These are phyloP conservation scores for Bipolaris cookei DNA, from an alignment of 2,329 filamentous ascomycete genomes.

Conservation along the genomic window DNA sequence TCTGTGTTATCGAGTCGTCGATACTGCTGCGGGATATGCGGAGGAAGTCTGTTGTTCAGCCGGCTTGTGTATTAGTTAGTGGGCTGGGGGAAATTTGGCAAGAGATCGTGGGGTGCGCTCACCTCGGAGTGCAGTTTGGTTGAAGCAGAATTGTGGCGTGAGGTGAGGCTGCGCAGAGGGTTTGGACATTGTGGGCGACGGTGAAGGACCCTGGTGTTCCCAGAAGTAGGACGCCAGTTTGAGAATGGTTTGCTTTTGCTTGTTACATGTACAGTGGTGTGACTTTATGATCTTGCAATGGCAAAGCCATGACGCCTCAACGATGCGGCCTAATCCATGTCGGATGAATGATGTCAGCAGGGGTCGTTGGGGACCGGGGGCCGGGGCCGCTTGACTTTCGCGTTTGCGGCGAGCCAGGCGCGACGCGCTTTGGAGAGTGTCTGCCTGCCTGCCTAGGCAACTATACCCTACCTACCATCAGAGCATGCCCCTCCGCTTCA, in stretches of 20 bases:
- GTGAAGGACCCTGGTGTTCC: conserved; percentile 21
- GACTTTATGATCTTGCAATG: conserved; percentile 5
- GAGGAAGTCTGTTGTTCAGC: conserved; percentile 74
- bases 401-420: conserved; percentile 35
- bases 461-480: conserved; percentile 21
- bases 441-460: conserved; percentile 27
- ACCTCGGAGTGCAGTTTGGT: conserved; percentile 59
- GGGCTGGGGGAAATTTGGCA: conserved; percentile 15
- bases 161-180: conserved; percentile 50
- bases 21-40: conserved; percentile 81
- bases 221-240: conserved; percentile 44
- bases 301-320: conserved; percentile 19
- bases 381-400: conserved; percentile 20
- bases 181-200: conserved; percentile 48
- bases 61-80: conserved; percentile 44
- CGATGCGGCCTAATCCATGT: conserved; percentile 22
- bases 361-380: conserved; percentile 11
- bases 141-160: conserved; percentile 60
- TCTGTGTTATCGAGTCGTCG: conserved; percentile 92
- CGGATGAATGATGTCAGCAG: conserved; percentile 43
- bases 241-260: background rate
- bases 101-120: conserved; percentile 13
- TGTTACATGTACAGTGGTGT: background rate
- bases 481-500: conserved; percentile 43
- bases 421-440: conserved; percentile 30